These are phyloP conservation scores for Fusarium sp. DNA, from an alignment of 2,329 filamentous ascomycete species.

Conservation along the genomic window DNA sequence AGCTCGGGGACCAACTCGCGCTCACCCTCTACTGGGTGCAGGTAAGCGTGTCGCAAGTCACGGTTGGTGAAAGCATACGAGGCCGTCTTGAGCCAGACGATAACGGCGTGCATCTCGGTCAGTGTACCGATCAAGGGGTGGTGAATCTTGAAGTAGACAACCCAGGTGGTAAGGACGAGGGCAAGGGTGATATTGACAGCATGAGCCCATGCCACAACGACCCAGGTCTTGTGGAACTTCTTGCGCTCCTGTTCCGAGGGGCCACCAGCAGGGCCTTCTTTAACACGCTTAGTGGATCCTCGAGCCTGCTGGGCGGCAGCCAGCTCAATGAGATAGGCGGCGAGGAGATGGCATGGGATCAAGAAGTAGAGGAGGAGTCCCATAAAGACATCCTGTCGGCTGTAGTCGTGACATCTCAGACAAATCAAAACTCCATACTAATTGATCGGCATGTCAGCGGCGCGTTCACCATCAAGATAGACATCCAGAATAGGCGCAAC, in stretches of 20 bases:
- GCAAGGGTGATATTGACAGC: conserved; percentile 85
- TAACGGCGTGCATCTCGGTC: conserved; percentile 90
- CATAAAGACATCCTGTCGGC: conserved; percentile 79
- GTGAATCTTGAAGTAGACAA: conserved; percentile 91
- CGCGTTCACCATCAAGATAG: not conserved
- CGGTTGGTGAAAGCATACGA: conserved; percentile 98
- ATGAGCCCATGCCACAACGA: conserved; percentile 82
- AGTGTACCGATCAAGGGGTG: conserved; percentile 94
- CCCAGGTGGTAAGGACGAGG: conserved; percentile 81
- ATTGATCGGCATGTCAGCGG: conserved; percentile 15
- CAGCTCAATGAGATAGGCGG: conserved; percentile 90
- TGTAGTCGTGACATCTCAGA: conserved; percentile 88
- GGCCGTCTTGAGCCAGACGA: conserved; percentile 95
- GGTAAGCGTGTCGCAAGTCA: conserved; percentile 89
- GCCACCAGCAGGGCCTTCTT: conserved; percentile 59
- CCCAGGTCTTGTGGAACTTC: conserved; percentile 82
- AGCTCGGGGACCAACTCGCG: conserved; percentile 81
- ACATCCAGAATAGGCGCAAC: not conserved
- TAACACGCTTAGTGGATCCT: conserved; percentile 68
- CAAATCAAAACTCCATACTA: conserved; percentile 97
- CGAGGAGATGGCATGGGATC: conserved; percentile 90
- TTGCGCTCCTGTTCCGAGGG: conserved; percentile 70
- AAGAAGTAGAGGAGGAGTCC: conserved; percentile 85
- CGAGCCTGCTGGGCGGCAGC: conserved; percentile 84
- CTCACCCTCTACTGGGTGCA: conserved; percentile 78